phyloP scores from a whole-genome alignment of 2,329 filamentous ascomycete genomes.

The Scedosporium aurantiacum region DNA sequence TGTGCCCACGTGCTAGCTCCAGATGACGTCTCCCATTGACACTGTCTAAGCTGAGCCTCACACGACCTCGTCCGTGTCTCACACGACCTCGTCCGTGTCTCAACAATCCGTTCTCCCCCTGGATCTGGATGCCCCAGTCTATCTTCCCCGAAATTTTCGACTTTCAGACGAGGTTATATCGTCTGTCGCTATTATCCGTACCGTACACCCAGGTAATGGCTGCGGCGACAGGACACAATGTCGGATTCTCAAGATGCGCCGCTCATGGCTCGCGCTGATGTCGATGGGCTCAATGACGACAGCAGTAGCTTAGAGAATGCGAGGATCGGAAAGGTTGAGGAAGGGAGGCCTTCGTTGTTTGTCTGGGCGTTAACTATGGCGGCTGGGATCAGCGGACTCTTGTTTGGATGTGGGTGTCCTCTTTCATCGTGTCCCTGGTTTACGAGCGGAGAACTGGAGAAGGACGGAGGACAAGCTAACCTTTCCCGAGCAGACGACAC shows the following conservation, averaged over 20 bases:
- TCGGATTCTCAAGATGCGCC: conserved; percentile 3
- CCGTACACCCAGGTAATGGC: too few relatives aligned
- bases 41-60: too few relatives aligned
- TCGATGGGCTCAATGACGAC: background rate
- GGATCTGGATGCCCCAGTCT: too few relatives aligned
- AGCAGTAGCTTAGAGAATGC: background rate
- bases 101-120: too few relatives aligned
- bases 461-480: background rate
- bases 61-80: too few relatives aligned
- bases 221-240: background rate
- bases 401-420: conserved; percentile 51
- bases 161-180: too few relatives aligned
- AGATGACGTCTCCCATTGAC: background rate
- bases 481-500: conserved; percentile 42
- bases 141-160: too few relatives aligned
- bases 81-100: too few relatives aligned
- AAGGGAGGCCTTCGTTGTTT: conserved; percentile 33
- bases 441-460: background rate
- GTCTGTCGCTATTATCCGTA: too few relatives aligned
- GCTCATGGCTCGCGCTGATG: conserved; percentile 3
- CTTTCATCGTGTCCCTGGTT: background rate
- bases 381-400: conserved; percentile 54
- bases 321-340: background rate
- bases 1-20: background rate
- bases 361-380: conserved; percentile 52